Evolutionary conservation across 805 yeast genomes (phyloP).

Genomic region (Millerago galiae): DNA sequence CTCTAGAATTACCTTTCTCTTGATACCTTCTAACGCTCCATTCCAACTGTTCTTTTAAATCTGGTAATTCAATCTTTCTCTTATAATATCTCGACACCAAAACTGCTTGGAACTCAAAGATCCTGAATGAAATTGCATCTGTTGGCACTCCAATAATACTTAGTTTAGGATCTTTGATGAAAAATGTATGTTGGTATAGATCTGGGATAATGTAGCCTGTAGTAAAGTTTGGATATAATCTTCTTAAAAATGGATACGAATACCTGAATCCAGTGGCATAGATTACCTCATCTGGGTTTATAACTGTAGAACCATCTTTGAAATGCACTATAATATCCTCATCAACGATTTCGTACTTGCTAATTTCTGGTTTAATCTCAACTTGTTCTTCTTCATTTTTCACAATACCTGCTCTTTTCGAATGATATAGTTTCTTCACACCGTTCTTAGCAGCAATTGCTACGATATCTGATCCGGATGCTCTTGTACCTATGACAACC

Average conservation of each 20-base stretch:
- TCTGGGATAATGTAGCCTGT: conserved; percentile 24
- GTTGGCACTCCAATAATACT: conserved; percentile 31
- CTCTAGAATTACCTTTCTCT: conserved; percentile 23
- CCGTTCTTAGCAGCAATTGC: conserved; percentile 10
- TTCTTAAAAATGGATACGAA: conserved; percentile 47
- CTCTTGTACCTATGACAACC: conserved; percentile 59
- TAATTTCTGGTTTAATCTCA: conserved; percentile 32
- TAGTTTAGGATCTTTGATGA: conserved; percentile 26
- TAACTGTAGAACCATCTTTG: conserved; percentile 36
- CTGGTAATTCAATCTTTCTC: conserved; percentile 27
- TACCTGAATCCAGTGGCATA: conserved; percentile 67
- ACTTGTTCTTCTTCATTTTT: conserved; percentile 11
- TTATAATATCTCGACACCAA: conserved; percentile 27
- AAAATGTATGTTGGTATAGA: conserved; percentile 28
- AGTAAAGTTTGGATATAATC: conserved; percentile 20
- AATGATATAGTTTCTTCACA: conserved; percentile 7
- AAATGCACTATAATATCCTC: conserved; percentile 29
- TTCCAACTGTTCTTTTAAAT: conserved; percentile 22
- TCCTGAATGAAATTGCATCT: conserved; percentile 34
- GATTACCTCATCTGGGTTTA: conserved; percentile 43
- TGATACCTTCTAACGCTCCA: conserved; percentile 26
- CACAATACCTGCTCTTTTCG: conserved; percentile 27
- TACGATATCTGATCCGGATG: conserved; percentile 62
- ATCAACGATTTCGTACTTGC: conserved; percentile 26
- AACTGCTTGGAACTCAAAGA: conserved; percentile 36